phyloP scores from a whole-genome alignment of 2,329 filamentous ascomycete genomes.

The Paracoccidioides brasiliensis region DNA sequence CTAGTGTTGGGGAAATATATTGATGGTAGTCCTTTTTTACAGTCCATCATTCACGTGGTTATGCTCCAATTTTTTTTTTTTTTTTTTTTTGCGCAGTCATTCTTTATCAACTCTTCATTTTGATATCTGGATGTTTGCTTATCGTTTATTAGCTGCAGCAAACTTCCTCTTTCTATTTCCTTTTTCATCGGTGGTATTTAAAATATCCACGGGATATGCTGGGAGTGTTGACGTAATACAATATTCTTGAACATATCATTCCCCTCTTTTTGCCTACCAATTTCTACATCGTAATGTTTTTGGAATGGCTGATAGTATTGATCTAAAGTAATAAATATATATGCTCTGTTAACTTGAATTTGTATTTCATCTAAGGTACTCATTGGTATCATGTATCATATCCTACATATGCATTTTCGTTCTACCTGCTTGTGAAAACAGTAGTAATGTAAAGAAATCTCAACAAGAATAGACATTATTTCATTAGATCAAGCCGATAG shows the following conservation, averaged over 20 bases:
- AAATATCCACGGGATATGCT: neutral
- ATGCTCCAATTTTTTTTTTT: neutral
- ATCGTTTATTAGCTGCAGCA: neutral
- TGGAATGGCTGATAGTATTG: neutral
- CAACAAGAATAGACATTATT: neutral
- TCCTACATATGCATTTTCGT: neutral
- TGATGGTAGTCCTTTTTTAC: neutral
- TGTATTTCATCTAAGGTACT: neutral
- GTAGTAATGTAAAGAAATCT: neutral
- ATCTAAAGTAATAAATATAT: neutral
- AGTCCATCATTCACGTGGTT: no score
- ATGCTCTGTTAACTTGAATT: neutral
- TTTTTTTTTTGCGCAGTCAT: no score
- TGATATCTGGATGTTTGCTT: neutral
- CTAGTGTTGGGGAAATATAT: neutral
- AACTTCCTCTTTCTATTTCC: neutral
- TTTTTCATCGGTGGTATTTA: neutral
- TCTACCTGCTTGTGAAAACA: neutral
- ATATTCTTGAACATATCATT: neutral
- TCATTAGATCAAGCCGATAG: neutral
- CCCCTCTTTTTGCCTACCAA: neutral
- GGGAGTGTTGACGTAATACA: neutral
- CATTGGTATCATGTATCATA: neutral
- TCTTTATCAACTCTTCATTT: neutral
- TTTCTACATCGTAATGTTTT: neutral